Percentiles rank a stretch among this genome's conserved stretches.
phyloP scores from a whole-genome alignment of 2,329 filamentous ascomycete species.

The Aureobasidium uvarum region DNA sequence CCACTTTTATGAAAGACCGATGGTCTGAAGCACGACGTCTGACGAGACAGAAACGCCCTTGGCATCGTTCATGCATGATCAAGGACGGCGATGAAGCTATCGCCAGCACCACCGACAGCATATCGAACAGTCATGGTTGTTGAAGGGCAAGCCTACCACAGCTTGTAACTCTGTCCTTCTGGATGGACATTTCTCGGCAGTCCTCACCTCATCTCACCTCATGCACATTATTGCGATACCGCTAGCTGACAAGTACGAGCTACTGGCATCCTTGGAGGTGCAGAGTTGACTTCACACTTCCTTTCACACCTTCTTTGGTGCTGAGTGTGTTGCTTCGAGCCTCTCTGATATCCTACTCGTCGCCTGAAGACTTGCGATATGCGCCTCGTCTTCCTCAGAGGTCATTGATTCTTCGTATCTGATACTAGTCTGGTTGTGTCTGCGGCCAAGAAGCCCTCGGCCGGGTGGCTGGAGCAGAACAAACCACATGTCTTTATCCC shows the following conservation, averaged over 20 bases:
- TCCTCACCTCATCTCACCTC: not conserved
- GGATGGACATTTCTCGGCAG: not conserved
- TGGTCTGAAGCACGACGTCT: not conserved
- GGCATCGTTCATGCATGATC: not conserved
- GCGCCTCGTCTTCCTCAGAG: not conserved
- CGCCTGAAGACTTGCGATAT: not conserved
- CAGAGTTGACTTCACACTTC: not conserved
- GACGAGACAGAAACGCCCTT: not conserved
- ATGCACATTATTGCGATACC: not conserved
- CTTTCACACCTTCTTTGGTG: not conserved
- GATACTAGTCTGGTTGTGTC: not conserved
- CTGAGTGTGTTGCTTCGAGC: not conserved
- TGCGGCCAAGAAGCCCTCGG: not conserved
- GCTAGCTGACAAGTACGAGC: not conserved
- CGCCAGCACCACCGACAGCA: not conserved
- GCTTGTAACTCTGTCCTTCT: not conserved
- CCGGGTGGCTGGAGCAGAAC: not conserved
- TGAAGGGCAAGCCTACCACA: not conserved
- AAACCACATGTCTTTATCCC: not conserved
- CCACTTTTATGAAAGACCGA: not conserved
- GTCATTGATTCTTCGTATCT: not conserved
- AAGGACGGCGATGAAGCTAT: not conserved
- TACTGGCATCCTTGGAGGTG: not conserved
- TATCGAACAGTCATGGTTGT: not conserved
- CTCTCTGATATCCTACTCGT: not conserved